Evolutionary conservation across 1,139 yeast species (phyloP), one percentile per base, ranked within the genome.

Genomic region (Nakaseomyces kungkrabaensis): DNA sequence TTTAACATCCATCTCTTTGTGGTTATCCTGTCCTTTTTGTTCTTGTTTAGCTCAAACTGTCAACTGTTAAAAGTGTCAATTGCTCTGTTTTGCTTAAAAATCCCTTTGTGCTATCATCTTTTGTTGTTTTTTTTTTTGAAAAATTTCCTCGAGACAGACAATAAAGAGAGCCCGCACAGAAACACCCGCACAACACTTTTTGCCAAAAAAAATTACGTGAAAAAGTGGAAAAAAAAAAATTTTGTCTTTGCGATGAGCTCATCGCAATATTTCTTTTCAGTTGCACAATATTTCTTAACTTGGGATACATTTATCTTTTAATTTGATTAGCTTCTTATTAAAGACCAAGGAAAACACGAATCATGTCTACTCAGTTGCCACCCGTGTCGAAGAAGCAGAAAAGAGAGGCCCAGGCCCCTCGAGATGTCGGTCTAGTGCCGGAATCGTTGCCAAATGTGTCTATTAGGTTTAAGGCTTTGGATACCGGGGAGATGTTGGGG

Each of bases 381-480:
- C 98, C 97, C 45, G 95, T 88, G 36, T 85, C 96, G 0, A 92
- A 92, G 68, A 85, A 82, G 63, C 97, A 89, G 67, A 85, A 79
- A 68, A 79, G 81, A 61, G 86, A 78, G 57, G 95, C 95, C 4
- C 97, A 89, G 65, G 75, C 79, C 61, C 87, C 86, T 10, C 79
- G 86, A 50, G 92, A 83, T 48, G 84, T 86, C 13, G 83, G 81
- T 50, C 67, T 84, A 9, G 72, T 85, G 25, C 97, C 97, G 1
- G 73, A 69, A 1, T 94, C 87, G 60, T 70, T 90, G 40, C 96
- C 97, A 27, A 81, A 88, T 72, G 96, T 92, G 25, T 77, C 89
- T 51, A 80, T 92, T 50, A 85, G 82, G 65, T 89, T 92, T 66
- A 94, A 88, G 66, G 96, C 97, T 1, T 81, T 95, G 10, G 98